Percentiles rank a stretch among this genome's conserved stretches.
Evolutionary conservation across 768 basidiomycete genomes (phyloP).

Genomic region (Russula vinacea): DNA sequence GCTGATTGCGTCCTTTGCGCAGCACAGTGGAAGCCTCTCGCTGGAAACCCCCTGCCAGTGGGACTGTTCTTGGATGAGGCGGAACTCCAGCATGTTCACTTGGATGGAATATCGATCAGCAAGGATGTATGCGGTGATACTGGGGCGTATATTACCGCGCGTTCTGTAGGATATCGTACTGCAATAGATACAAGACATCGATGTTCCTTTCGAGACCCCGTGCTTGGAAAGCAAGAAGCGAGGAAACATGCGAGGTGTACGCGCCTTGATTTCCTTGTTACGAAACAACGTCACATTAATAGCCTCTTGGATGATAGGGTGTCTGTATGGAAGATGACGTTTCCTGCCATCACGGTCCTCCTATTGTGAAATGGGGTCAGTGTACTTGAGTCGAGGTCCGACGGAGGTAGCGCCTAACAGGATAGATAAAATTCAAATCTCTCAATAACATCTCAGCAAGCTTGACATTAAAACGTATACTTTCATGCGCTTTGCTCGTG

Average conservation of each 20-base stretch:
- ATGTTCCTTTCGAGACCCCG: neutral
- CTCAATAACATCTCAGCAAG: conserved; percentile 8
- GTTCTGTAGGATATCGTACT: conserved; percentile 1
- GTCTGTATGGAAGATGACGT: conserved; percentile 2
- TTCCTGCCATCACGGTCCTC: too few species aligned
- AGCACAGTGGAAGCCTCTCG: too few species aligned
- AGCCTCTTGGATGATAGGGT: conserved; percentile 2
- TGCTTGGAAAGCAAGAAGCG: neutral
- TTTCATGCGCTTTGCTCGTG: conserved; percentile 2
- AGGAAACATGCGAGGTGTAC: conserved; percentile 6
- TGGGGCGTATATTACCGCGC: neutral
- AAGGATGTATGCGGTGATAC: neutral
- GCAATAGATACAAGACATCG: conserved; percentile 7
- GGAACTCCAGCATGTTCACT: conserved; percentile 5
- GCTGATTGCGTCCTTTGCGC: too few species aligned
- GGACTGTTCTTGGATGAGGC: neutral
- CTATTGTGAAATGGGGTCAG: neutral
- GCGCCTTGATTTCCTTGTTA: neutral
- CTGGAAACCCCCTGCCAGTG: too few species aligned
- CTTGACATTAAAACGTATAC: neutral
- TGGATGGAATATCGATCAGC: neutral
- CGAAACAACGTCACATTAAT: conserved; percentile 7
- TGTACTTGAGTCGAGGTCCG: neutral
- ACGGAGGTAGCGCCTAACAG: neutral
- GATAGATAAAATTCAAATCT: conserved; percentile 17